A percentile compares a stretch with the other conserved stretches of the same genome.
These are phyloP conservation scores for Fraxinus velutina DNA, from an alignment of 305 asterid species.

Conservation along the genomic window DNA sequence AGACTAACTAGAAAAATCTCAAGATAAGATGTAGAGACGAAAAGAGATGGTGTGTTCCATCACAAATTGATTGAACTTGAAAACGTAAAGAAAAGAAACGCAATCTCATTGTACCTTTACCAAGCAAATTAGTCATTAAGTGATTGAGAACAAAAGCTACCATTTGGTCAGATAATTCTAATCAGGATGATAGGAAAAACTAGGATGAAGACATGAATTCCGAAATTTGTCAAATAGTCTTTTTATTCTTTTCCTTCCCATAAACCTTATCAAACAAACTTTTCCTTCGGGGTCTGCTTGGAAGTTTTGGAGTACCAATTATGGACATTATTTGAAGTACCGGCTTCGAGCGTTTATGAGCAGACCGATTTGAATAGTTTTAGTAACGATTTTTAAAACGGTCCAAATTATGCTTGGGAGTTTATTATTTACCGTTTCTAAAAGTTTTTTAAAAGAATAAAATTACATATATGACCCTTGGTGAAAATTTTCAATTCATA, in stretches of 20 bases:
- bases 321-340: background rate
- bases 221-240: background rate
- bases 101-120: constrained; percentile 3
- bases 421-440: background rate
- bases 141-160: background rate
- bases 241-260: background rate
- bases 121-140: background rate
- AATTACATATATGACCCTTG: background rate
- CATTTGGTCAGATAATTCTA: background rate
- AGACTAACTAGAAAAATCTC: background rate
- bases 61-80: background rate
- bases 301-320: background rate
- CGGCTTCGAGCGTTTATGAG: background rate
- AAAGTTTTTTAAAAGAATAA: background rate
- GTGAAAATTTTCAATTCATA: background rate
- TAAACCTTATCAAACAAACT: background rate
- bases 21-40: background rate
- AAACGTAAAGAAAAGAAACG: background rate
- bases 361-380: background rate
- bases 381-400: background rate
- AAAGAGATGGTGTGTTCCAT: background rate
- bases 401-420: background rate
- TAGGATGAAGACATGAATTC: background rate
- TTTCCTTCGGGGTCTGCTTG: background rate
- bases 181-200: background rate